A percentile compares a stretch with the other conserved stretches of the same genome.
These are phyloP conservation scores for Aspergillus funiculosus DNA, from an alignment of 495 filamentous ascomycete species.

Conservation along the genomic window DNA sequence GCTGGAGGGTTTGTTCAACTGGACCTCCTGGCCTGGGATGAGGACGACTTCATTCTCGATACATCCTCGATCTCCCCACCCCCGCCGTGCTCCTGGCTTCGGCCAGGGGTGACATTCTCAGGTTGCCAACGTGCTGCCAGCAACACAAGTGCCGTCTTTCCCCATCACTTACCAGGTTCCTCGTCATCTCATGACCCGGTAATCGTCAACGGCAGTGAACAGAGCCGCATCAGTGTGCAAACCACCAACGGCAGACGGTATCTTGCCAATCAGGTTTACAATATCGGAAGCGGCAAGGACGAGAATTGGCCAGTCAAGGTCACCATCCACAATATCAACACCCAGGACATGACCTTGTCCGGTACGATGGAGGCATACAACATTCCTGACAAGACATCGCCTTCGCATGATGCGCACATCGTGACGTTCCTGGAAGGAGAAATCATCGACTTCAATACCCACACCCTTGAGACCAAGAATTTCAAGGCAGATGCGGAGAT, in stretches of 20 bases:
- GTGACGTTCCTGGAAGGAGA: slow-evolving; percentile 72
- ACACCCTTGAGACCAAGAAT: slow-evolving; percentile 62
- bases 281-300: slow-evolving; percentile 32
- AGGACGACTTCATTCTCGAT: slow-evolving; percentile 60
- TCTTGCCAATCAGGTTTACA: slow-evolving; percentile 30
- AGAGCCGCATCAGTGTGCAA: slow-evolving; percentile 29
- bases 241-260: slow-evolving; percentile 35
- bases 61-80: slow-evolving; percentile 49
- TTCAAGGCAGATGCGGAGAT: slow-evolving; percentile 55
- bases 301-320: slow-evolving; percentile 71
- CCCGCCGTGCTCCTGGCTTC: slow-evolving; percentile 59
- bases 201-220: slow-evolving; percentile 37
- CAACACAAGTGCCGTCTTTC: slow-evolving; percentile 24
- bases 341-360: slow-evolving; percentile 56
- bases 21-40: slow-evolving; percentile 40
- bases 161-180: slow-evolving; percentile 27
- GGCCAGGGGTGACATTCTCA: slow-evolving; percentile 56
- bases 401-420: slow-evolving; percentile 55
- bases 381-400: slow-evolving; percentile 54
- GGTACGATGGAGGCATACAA: slow-evolving; percentile 78
- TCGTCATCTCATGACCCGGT: slow-evolving; percentile 29
- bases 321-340: slow-evolving; percentile 63
- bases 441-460: slow-evolving; percentile 66
- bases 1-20: slow-evolving; percentile 44
- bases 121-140: slow-evolving; percentile 53